Percentiles rank a stretch among this genome's conserved stretches.
phyloP scores from a whole-genome alignment of 2,329 filamentous ascomycete species.

The Trichophaea hybrida region DNA sequence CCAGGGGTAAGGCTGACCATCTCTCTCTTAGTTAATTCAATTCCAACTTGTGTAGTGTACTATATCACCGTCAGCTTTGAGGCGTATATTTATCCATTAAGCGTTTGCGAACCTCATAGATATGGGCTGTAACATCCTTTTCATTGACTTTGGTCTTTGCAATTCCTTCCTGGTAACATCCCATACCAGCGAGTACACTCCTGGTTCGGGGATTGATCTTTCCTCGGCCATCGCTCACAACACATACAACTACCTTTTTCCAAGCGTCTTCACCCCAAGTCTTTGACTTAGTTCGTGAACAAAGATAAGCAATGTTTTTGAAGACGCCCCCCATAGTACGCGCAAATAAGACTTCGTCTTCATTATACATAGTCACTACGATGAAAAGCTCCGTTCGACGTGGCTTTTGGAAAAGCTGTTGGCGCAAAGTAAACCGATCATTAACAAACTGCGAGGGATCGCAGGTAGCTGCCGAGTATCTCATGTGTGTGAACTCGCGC shows the following conservation, averaged over 20 bases:
- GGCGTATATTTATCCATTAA: background rate
- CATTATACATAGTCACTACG: constrained; percentile 78
- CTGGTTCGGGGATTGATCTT: constrained; percentile 92
- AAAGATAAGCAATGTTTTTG: constrained; percentile 99
- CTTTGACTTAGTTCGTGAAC: constrained; percentile 78
- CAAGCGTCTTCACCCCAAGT: constrained; percentile 97
- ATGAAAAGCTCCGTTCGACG: constrained; percentile 59
- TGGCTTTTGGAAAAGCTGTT: constrained; percentile 53
- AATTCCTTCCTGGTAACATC: constrained; percentile 95
- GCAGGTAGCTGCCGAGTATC: constrained; percentile 58
- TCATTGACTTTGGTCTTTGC: constrained; percentile 95
- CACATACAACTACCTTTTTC: constrained; percentile 99
- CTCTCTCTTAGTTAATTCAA: constrained; percentile 70
- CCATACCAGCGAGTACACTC: constrained; percentile 79
- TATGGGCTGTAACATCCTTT: constrained; percentile 91
- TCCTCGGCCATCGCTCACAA: constrained; percentile 89
- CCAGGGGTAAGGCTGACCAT: constrained; percentile 73
- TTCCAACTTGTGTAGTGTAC: constrained; percentile 73
- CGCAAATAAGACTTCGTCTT: constrained; percentile 90
- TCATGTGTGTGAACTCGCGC: constrained; percentile 46
- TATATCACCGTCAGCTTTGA: constrained; percentile 17
- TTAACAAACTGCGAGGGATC: constrained; percentile 52
- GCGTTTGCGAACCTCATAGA: constrained; percentile 52
- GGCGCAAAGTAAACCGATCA: constrained; percentile 53
- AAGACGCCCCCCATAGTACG: constrained; percentile 93